phyloP scores from a whole-genome alignment of 2,329 filamentous ascomycete species.

The Fusarium sp. region DNA sequence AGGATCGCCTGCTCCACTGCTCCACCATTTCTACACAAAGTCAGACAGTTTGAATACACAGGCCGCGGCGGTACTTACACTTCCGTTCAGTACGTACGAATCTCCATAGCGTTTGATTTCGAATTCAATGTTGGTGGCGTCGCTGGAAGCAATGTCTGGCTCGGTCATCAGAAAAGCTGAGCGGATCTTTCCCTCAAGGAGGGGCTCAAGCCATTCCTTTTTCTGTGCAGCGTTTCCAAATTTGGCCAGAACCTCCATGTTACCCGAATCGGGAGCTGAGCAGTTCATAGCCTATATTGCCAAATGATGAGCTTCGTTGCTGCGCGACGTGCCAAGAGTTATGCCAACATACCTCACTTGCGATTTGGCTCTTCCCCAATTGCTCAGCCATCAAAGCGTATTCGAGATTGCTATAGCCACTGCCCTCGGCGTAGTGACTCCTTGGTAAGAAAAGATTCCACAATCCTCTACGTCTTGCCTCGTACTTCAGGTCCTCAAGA shows the following conservation, averaged over 20 bases:
- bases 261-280: slow-evolving; percentile 89
- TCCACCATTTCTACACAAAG: slow-evolving; percentile 96
- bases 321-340: too few relatives aligned
- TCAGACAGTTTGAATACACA: too few relatives aligned
- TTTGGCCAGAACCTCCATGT: slow-evolving; percentile 95
- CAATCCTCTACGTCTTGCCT: slow-evolving; percentile 79
- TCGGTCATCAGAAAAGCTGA: slow-evolving; percentile 96
- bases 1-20: slow-evolving; percentile 90
- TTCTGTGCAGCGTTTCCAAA: slow-evolving; percentile 90
- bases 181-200: slow-evolving; percentile 85
- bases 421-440: slow-evolving; percentile 93
- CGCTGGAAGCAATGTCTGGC: slow-evolving; percentile 85
- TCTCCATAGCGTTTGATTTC: slow-evolving; percentile 84
- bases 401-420: slow-evolving; percentile 93
- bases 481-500: slow-evolving; percentile 86
- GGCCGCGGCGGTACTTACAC: too few relatives aligned
- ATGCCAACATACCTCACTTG: slow-evolving; percentile 78
- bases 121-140: slow-evolving; percentile 93
- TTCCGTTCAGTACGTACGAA: slow-evolving; percentile 82
- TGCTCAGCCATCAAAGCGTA: slow-evolving; percentile 98
- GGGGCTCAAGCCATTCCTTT: slow-evolving; percentile 80
- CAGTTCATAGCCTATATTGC: slow-evolving; percentile 66
- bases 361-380: slow-evolving; percentile 84
- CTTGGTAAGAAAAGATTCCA: slow-evolving; percentile 99
- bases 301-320: too few relatives aligned